Evolutionary conservation across 495 filamentous ascomycete genomes (phyloP).

Genomic region (Viridothelium virens): DNA sequence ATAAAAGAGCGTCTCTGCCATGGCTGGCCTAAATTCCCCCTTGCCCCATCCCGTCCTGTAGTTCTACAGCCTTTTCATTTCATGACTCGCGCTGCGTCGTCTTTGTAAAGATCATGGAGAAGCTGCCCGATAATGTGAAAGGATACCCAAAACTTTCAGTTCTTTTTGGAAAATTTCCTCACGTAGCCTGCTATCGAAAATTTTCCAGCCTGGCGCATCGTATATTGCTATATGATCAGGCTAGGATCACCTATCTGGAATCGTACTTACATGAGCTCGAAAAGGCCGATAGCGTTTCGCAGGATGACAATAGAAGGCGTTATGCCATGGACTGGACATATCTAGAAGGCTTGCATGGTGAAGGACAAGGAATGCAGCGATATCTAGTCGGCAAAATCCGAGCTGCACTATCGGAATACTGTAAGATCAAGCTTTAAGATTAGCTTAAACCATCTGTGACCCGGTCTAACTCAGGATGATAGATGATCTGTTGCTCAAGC

Average conservation of each 20-base stretch:
- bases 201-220: neutral
- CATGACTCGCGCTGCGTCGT: neutral
- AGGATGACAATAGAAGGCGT: neutral
- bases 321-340: neutral
- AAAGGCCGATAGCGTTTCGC: neutral
- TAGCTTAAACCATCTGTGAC: neutral
- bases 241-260: neutral
- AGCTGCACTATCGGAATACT: neutral
- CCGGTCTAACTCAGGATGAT: neutral
- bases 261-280: neutral
- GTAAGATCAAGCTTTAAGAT: neutral
- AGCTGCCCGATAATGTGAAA: neutral
- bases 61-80: neutral
- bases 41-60: neutral
- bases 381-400: neutral
- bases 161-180: neutral
- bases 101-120: neutral
- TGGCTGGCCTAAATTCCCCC: neutral
- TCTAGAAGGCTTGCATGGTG: neutral
- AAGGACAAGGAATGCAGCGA: neutral
- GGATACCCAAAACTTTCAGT: neutral
- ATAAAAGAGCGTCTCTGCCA: no score
- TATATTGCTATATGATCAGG: neutral
- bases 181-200: neutral
- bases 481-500: neutral